These are phyloP conservation scores for Apiospora marii DNA, from an alignment of 2,329 filamentous ascomycete genomes.

Conservation along the genomic window DNA sequence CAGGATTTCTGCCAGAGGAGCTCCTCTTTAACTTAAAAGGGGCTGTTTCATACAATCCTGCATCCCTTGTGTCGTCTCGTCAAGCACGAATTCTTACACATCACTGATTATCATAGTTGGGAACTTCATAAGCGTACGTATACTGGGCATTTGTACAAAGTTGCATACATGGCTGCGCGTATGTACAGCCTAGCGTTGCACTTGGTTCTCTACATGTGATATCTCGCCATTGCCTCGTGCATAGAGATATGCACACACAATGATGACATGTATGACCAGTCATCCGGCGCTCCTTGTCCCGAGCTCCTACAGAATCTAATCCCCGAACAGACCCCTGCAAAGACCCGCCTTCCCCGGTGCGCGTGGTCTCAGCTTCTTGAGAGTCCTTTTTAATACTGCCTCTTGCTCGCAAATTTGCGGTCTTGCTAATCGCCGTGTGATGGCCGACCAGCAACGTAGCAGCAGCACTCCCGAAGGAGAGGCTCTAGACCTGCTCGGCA, in stretches of 20 bases:
- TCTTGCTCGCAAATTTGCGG: not conserved
- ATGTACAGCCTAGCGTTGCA: not conserved
- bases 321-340: conserved; percentile 2
- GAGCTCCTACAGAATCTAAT: not conserved
- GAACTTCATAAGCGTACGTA: not conserved
- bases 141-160: not conserved
- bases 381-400: not conserved
- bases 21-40: not conserved
- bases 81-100: not conserved
- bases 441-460: not conserved
- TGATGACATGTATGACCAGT: not conserved
- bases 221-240: conserved; percentile 2
- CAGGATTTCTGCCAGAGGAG: not conserved
- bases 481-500: conserved; percentile 75
- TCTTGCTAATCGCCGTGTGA: not conserved
- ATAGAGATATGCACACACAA: not conserved
- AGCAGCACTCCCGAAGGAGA: not conserved
- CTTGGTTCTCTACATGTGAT: not conserved
- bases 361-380: not conserved
- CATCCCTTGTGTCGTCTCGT: not conserved
- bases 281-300: not conserved
- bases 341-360: not conserved
- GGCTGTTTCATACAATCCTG: not conserved
- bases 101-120: not conserved
- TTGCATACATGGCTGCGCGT: not conserved